phyloP scores from a whole-genome alignment of 306 rosid species.

The Cicer judaicum region DNA sequence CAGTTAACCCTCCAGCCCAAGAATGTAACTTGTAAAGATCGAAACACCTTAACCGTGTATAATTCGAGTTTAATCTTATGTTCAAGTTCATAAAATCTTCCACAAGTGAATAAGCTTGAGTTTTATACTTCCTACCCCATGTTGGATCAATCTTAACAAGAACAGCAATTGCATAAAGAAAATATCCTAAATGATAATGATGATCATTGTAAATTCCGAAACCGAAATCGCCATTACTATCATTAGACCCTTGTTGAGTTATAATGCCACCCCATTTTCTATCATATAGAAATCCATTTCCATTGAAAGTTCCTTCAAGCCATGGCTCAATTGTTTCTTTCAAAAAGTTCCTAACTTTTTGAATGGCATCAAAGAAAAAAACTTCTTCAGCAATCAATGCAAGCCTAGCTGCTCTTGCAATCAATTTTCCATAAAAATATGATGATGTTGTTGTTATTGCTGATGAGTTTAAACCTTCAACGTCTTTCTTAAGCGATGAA shows the following conservation, averaged over 20 bases:
- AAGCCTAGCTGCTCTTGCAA: constrained; percentile 25
- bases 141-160: not conserved
- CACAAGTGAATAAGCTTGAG: not conserved
- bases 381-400: constrained; percentile 23
- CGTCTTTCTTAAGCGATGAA: not conserved
- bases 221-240: not conserved
- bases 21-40: not conserved
- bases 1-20: not conserved
- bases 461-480: not conserved
- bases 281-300: constrained; percentile 9
- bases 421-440: constrained; percentile 25
- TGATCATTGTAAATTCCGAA: constrained; percentile 11
- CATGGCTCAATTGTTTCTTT: constrained; percentile 13
- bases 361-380: not conserved
- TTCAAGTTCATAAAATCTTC: constrained; percentile 7
- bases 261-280: not conserved
- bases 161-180: not conserved
- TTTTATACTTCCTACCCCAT: not conserved
- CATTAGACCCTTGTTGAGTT: not conserved
- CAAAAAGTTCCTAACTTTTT: not conserved
- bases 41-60: not conserved
- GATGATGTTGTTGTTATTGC: not conserved
- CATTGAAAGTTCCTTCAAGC: not conserved
- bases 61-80: not conserved
- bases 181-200: not conserved